Percentiles rank a stretch among this genome's conserved stretches.
phyloP scores from a whole-genome alignment of 2,329 filamentous ascomycete species.

The Verticillium nonalfalfae region DNA sequence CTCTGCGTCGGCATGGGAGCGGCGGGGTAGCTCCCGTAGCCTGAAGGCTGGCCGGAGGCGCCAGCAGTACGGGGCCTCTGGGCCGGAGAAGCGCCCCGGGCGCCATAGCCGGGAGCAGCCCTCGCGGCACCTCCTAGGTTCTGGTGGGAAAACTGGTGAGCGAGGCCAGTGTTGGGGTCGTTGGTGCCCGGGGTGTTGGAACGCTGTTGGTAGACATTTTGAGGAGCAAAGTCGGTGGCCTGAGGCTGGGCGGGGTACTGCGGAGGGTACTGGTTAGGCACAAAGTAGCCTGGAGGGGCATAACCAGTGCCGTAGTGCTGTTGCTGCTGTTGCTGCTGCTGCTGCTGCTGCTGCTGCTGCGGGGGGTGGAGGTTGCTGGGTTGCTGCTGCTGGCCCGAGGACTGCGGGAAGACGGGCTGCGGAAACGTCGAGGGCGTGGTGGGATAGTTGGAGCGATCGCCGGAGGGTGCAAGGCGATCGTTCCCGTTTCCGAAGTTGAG shows the following conservation, averaged over 20 bases:
- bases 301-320: constrained; percentile 42
- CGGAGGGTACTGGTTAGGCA: constrained; percentile 50
- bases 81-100: constrained; percentile 60
- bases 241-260: constrained; percentile 31
- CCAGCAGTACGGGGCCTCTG: constrained; percentile 83
- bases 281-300: constrained; percentile 49
- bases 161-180: constrained; percentile 84
- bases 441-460: constrained; percentile 63
- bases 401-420: constrained; percentile 65
- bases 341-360: constrained; percentile 21
- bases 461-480: constrained; percentile 52
- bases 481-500: constrained; percentile 63
- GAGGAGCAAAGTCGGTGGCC: constrained; percentile 45
- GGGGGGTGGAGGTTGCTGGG: constrained; percentile 41
- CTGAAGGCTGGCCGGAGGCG: constrained; percentile 53
- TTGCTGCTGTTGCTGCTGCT: constrained; percentile 31
- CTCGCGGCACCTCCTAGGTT: constrained; percentile 68
- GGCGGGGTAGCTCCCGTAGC: constrained; percentile 61
- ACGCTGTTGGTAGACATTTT: constrained; percentile 42
- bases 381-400: constrained; percentile 26
- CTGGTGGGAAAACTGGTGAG: constrained; percentile 95
- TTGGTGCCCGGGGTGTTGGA: constrained; percentile 58
- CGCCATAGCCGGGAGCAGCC: constrained; percentile 62
- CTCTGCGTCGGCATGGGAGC: constrained; percentile 58
- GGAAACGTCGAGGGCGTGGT: constrained; percentile 95